Evolutionary conservation across 2,329 filamentous ascomycete genomes (phyloP).

Genomic region (Xylariaceae sp.): DNA sequence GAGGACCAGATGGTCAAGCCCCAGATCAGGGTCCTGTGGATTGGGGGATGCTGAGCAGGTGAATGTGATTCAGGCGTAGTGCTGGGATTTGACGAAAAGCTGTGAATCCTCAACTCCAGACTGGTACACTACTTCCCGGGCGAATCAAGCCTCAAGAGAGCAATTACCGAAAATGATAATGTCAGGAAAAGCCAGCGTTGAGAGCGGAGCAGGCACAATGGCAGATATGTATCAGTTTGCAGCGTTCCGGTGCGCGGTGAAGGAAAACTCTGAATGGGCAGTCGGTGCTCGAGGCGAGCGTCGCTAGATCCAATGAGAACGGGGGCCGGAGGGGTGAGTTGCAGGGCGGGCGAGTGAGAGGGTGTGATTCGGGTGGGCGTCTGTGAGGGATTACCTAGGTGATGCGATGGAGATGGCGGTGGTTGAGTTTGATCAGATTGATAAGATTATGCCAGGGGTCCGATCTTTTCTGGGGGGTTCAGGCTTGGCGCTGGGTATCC

Average conservation of each 20-base stretch:
- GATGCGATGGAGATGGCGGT: conserved; percentile 14
- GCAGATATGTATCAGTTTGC: background rate
- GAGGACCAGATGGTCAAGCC: too few relatives aligned
- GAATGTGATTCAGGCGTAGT: too few relatives aligned
- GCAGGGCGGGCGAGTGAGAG: background rate
- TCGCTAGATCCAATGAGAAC: background rate
- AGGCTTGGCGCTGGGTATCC: background rate
- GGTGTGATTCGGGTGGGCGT: background rate
- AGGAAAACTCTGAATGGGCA: background rate
- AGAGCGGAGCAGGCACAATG: background rate
- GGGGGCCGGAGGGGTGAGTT: conserved; percentile 2
- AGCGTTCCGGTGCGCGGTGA: conserved; percentile 3
- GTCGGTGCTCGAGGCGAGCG: background rate
- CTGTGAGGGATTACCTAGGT: conserved; percentile 13
- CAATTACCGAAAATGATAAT: background rate
- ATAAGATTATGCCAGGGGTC: conserved; percentile 35
- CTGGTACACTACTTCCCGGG: too few relatives aligned
- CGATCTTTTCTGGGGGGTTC: conserved; percentile 4
- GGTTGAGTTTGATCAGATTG: conserved; percentile 38
- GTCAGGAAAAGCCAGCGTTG: background rate
- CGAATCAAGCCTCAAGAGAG: too few relatives aligned
- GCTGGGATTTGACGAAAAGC: too few relatives aligned
- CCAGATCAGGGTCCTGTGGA: too few relatives aligned
- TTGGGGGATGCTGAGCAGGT: too few relatives aligned
- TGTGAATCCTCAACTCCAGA: too few relatives aligned